Conservation (phyloP, 495 filamentous ascomycete species). For the Neurospora sp. region DNA sequence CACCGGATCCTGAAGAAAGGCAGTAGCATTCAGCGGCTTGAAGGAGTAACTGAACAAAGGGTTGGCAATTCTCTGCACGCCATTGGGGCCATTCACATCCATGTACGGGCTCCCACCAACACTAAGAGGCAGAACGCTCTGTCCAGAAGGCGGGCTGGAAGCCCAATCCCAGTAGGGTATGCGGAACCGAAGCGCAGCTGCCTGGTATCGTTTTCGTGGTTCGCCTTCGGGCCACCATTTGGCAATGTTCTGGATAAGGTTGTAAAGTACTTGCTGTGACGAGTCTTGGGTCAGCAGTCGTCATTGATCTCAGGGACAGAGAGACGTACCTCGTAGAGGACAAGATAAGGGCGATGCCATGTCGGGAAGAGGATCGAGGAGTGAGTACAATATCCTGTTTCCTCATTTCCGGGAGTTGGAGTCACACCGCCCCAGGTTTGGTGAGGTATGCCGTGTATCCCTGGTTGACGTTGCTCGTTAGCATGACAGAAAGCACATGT, state of each 20-base stretch:
- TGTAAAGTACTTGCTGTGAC: conserved; percentile 46
- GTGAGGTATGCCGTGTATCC: conserved; percentile 56
- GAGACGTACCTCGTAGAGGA: conserved; percentile 50
- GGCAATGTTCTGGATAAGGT: conserved; percentile 40
- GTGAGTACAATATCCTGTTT: conserved; percentile 56
- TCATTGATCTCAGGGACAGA: conserved; percentile 4
- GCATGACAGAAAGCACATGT: neutral
- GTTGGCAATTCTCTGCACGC: conserved; percentile 44
- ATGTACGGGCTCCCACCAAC: conserved; percentile 33
- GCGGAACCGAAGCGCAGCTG: conserved; percentile 45
- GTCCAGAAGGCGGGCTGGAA: conserved; percentile 33
- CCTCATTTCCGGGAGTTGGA: conserved; percentile 32
- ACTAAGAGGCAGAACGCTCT: conserved; percentile 37
- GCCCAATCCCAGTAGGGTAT: conserved; percentile 66
- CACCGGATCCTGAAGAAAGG: conserved; percentile 35
- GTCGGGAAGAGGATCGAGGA: conserved; percentile 54
- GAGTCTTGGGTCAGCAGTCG: neutral
- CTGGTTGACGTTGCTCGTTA: conserved; percentile 17
- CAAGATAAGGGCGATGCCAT: conserved; percentile 65
- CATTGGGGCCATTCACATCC: conserved; percentile 43
- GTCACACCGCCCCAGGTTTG: conserved; percentile 46
- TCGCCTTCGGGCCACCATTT: conserved; percentile 38
- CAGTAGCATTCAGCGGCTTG: conserved; percentile 38
- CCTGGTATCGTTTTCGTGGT: conserved; percentile 32
- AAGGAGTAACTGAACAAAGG: conserved; percentile 54